These are phyloP conservation scores for Hymenotorrendiella dingleyae DNA, from an alignment of 2,329 filamentous ascomycete genomes.

Conservation along the genomic window DNA sequence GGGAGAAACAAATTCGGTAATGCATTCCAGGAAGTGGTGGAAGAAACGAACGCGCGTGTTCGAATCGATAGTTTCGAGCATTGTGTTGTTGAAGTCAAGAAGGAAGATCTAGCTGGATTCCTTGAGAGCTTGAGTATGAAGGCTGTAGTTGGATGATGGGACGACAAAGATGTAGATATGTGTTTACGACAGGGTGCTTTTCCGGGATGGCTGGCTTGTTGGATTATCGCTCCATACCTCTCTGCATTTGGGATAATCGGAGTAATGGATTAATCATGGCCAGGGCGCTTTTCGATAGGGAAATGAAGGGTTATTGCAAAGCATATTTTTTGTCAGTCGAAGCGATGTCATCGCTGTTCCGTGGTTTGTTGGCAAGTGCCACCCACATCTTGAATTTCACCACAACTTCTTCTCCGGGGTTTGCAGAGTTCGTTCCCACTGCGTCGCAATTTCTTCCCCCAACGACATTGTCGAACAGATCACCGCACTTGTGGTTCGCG, in stretches of 20 bases:
- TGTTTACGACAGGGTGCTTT: conserved; percentile 6
- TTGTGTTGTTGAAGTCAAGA: conserved; percentile 94
- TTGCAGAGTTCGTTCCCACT: too few relatives aligned
- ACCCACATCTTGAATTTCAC: too few relatives aligned
- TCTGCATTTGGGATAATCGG: conserved; percentile 6
- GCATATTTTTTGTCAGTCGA: too few relatives aligned
- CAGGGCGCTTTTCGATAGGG: too few relatives aligned
- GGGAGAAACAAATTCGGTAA: conserved; percentile 87
- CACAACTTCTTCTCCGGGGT: too few relatives aligned
- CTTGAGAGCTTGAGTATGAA: conserved; percentile 89
- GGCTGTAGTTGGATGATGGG: conserved; percentile 60
- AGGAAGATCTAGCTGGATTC: conserved; percentile 87
- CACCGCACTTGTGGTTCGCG: too few relatives aligned
- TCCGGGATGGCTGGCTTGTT: conserved; percentile 4
- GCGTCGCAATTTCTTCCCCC: too few relatives aligned
- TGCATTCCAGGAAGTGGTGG: conserved; percentile 91
- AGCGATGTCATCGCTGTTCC: too few relatives aligned
- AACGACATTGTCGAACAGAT: too few relatives aligned
- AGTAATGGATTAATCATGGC: too few relatives aligned
- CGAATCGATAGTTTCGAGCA: conserved; percentile 96
- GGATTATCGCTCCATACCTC: background rate
- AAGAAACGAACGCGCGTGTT: conserved; percentile 83
- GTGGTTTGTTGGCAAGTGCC: too few relatives aligned
- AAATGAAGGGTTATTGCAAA: too few relatives aligned
- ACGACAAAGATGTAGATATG: conserved; percentile 9